Evolutionary conservation across 352 stramenopile species (phyloP).

Genomic region (Elongisporangium undulatum): DNA sequence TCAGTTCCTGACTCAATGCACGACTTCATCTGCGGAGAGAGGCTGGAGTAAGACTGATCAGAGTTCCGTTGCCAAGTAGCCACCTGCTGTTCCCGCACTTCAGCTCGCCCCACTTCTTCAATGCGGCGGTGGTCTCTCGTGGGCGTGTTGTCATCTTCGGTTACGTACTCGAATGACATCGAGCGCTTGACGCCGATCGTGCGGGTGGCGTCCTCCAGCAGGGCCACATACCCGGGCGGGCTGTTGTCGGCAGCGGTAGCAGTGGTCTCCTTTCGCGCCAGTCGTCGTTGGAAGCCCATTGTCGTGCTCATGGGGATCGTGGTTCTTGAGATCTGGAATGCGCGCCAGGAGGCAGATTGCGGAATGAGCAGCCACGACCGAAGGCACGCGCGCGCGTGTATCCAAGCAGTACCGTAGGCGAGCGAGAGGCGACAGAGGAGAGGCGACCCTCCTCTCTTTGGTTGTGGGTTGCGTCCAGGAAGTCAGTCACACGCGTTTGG

Average conservation of each 20-base stretch:
- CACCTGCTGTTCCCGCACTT: slow-evolving; percentile 8
- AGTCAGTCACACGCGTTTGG: not conserved
- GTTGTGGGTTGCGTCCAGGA: not conserved
- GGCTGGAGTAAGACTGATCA: slow-evolving; percentile 11
- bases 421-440: not conserved
- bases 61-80: slow-evolving; percentile 5
- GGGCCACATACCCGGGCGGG: not conserved
- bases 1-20: slow-evolving; percentile 35
- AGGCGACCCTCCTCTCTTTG: not conserved
- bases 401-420: not conserved
- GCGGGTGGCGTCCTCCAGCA: not conserved
- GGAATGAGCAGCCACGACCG: slow-evolving; percentile 3
- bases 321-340: not conserved
- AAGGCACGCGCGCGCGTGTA: not conserved
- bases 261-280: not conserved
- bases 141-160: not conserved
- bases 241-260: not conserved
- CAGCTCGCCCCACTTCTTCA: not conserved
- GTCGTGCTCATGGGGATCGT: not conserved
- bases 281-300: not conserved
- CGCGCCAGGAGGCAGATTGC: slow-evolving; percentile 5
- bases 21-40: slow-evolving; percentile 35
- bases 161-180: not conserved
- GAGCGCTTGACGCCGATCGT: not conserved
- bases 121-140: not conserved